Base-by-base conservation (phyloP, 208 protist species). In the Trypanosoma cruzi region DNA sequence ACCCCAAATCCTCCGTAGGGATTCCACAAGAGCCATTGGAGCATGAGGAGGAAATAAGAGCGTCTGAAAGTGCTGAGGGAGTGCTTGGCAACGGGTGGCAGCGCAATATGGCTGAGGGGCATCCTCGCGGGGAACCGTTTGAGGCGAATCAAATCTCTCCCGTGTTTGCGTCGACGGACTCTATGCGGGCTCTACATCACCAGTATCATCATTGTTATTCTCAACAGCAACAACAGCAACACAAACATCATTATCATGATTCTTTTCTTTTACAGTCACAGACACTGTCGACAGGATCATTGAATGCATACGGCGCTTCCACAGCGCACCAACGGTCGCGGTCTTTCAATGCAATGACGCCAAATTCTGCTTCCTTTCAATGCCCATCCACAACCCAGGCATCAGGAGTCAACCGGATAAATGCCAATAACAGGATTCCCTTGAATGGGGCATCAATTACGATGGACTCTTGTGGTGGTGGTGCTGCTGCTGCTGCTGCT, bases 181-280 rank as follows among this genome's bases (percentile, higher is more conserved):
- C 36, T 13, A 4, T 10, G 36, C 36, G 36, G 36, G 4, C 36
- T 40, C 36, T n/a, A n/a, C n/a, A n/a, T n/a, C n/a, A n/a, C n/a
- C n/a, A n/a, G n/a, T n/a, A n/a, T n/a, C 34, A 62, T 36, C 53
- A 68, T 29, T 2, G 22, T 54, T 6, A 53, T 57, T 62, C 26
- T 8, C 62, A 50, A 20, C 14, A 71, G 7, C 16, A 61, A 2
- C 29, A 71, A 2, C 60, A 75, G 48, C 36, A 70, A 10, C 14
- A n/a, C n/a, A n/a, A 61, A 11, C 56, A 66, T 13, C 22, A 54
- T 5, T 16, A 66, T 53, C 31, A 11, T 2, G 5, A 50, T 16
- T 3, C 29, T 20, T 13, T 14, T 2, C 55, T 4, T 13, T 22
- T 53, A 40, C 14, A 20, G 8, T 36, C 57, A 49, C 34, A 14